These are phyloP conservation scores for Penicillium sp. DNA, from an alignment of 2,329 filamentous ascomycete species.

Conservation along the genomic window DNA sequence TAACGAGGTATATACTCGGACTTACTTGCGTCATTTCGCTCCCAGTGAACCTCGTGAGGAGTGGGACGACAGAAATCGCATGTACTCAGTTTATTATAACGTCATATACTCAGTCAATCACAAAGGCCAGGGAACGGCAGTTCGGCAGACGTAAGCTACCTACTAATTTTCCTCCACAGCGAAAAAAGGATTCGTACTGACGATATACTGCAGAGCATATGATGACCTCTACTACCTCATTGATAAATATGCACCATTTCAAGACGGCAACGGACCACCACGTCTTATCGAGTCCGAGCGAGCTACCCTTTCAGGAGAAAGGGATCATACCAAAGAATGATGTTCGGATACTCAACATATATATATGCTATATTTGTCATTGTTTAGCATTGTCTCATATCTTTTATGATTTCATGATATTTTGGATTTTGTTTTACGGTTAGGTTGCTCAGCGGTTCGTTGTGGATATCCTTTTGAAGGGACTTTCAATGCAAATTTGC, in stretches of 20 bases:
- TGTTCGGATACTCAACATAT: background rate
- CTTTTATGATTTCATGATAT: no score
- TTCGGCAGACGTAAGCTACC: conserved; percentile 17
- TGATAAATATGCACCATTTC: conserved; percentile 24
- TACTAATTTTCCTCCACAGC: background rate
- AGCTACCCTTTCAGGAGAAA: background rate
- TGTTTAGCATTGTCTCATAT: no score
- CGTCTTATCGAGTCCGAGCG: background rate
- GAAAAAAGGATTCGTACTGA: background rate
- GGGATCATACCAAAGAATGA: background rate
- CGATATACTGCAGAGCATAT: conserved; percentile 17
- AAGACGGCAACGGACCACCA: conserved; percentile 17
- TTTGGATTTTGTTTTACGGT: no score
- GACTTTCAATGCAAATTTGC: no score
- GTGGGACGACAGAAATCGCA: conserved; percentile 18
- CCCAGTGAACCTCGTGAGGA: conserved; percentile 18
- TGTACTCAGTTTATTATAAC: conserved; percentile 17
- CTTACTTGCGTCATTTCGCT: conserved; percentile 14
- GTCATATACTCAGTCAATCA: conserved; percentile 16
- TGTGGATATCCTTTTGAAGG: no score
- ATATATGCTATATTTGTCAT: no score
- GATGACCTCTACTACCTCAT: conserved; percentile 24
- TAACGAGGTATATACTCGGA: conserved; percentile 14
- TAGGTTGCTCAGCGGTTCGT: no score
- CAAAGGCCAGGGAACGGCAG: conserved; percentile 12